These are phyloP conservation scores for Apiospora malaysiana DNA, from an alignment of 2,329 filamentous ascomycete species.

Conservation along the genomic window DNA sequence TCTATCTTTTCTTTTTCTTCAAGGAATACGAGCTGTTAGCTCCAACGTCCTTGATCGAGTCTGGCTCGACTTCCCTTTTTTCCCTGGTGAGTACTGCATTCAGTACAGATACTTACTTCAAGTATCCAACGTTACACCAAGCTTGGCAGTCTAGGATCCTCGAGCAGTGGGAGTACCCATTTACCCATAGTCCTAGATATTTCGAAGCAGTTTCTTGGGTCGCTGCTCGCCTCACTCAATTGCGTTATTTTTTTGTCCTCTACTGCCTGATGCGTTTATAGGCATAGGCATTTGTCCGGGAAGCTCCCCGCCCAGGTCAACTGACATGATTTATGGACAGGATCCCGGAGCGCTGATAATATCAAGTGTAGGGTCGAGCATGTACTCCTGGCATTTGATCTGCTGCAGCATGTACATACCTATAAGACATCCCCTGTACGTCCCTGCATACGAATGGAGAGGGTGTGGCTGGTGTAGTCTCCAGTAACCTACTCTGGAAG, in stretches of 20 bases:
- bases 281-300: background rate
- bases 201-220: background rate
- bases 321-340: background rate
- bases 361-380: background rate
- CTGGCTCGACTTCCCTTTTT: background rate
- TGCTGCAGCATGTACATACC: background rate
- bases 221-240: background rate
- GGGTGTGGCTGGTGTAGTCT: background rate
- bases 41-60: background rate
- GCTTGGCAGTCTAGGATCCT: background rate
- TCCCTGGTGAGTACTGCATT: background rate
- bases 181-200: background rate
- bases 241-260: background rate
- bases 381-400: background rate
- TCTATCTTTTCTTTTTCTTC: background rate
- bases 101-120: background rate
- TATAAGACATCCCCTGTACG: background rate
- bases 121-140: background rate
- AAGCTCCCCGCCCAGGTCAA: background rate
- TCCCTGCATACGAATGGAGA: background rate
- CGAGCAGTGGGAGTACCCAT: background rate
- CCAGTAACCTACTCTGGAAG: background rate
- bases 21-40: background rate
- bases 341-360: background rate
- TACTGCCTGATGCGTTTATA: background rate